Conservation (phyloP, 108 stramenopile species). For the Seminavis robusta region DNA sequence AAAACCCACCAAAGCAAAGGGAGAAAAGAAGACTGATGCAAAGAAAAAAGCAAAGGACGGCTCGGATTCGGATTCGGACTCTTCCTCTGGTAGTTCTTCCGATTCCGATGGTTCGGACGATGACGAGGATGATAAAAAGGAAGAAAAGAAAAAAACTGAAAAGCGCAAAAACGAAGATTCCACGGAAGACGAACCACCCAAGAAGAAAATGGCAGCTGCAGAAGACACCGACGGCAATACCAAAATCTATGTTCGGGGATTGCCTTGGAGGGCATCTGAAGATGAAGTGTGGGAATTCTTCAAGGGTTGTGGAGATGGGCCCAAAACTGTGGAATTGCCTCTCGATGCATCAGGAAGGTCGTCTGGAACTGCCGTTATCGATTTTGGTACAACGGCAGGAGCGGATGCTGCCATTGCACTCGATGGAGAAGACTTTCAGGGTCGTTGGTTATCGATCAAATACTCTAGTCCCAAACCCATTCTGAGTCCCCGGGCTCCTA, state of each 20-base stretch:
- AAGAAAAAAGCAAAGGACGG: slow-evolving; percentile 2
- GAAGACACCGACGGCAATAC: slow-evolving; percentile 26
- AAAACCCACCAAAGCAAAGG: not conserved
- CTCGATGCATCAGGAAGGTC: slow-evolving; percentile 80
- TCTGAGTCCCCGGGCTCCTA: slow-evolving; percentile 42
- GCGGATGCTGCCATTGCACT: slow-evolving; percentile 78
- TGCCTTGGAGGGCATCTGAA: slow-evolving; percentile 92
- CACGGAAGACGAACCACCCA: slow-evolving; percentile 17
- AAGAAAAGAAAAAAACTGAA: slow-evolving; percentile 27
- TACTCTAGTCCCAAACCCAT: slow-evolving; percentile 66
- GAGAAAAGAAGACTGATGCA: slow-evolving; percentile 14
- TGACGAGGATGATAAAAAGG: slow-evolving; percentile 37
- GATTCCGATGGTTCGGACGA: slow-evolving; percentile 23
- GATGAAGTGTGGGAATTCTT: slow-evolving; percentile 92
- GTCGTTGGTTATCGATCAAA: slow-evolving; percentile 89
- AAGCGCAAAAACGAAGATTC: slow-evolving; percentile 70
- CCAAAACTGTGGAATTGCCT: slow-evolving; percentile 78
- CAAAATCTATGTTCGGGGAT: slow-evolving; percentile 88
- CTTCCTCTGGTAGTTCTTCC: slow-evolving; percentile 8
- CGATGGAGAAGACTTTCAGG: slow-evolving; percentile 88
- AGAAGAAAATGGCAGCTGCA: slow-evolving; percentile 34
- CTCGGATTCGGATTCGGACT: slow-evolving; percentile 9
- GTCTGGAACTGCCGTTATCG: slow-evolving; percentile 86
- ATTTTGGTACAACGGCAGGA: slow-evolving; percentile 55
- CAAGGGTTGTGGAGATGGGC: slow-evolving; percentile 67